Conservation (phyloP, 768 basidiomycete genomes). For the Tricholoma flavovirens region DNA sequence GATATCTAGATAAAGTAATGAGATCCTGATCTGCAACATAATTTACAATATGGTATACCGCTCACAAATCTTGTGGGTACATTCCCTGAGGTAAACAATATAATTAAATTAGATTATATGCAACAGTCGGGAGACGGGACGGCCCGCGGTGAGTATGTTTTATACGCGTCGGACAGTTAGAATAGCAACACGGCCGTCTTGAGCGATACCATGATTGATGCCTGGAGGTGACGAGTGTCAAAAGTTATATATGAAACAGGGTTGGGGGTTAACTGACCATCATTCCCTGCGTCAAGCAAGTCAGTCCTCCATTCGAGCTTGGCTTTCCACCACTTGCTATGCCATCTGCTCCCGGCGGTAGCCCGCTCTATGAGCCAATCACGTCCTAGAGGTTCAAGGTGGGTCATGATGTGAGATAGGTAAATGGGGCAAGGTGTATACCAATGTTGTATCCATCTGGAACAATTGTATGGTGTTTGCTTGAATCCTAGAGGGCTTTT, state of each 20-base stretch:
- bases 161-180: slow-evolving; percentile 46
- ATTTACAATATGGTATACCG: not conserved
- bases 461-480: slow-evolving; percentile 65
- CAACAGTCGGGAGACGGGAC: not conserved
- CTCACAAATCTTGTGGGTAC: not conserved
- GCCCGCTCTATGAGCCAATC: slow-evolving; percentile 73
- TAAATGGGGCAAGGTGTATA: slow-evolving; percentile 10
- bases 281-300: slow-evolving; percentile 59
- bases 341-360: slow-evolving; percentile 52
- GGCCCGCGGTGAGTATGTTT: not conserved
- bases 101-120: not conserved
- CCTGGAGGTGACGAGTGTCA: slow-evolving; percentile 34
- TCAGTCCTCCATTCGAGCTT: slow-evolving; percentile 72
- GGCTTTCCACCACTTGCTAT: slow-evolving; percentile 67
- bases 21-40: no score
- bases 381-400: slow-evolving; percentile 39
- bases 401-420: not conserved
- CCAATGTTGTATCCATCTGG: slow-evolving; percentile 72
- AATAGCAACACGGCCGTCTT: slow-evolving; percentile 79
- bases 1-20: no score
- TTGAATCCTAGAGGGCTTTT: slow-evolving; percentile 39
- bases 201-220: slow-evolving; percentile 74
- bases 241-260: not conserved
- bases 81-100: not conserved
- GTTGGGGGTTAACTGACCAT: slow-evolving; percentile 39